phyloP scores from a whole-genome alignment of 1,139 yeast species.

The Saccharomyces hybrid region DNA sequence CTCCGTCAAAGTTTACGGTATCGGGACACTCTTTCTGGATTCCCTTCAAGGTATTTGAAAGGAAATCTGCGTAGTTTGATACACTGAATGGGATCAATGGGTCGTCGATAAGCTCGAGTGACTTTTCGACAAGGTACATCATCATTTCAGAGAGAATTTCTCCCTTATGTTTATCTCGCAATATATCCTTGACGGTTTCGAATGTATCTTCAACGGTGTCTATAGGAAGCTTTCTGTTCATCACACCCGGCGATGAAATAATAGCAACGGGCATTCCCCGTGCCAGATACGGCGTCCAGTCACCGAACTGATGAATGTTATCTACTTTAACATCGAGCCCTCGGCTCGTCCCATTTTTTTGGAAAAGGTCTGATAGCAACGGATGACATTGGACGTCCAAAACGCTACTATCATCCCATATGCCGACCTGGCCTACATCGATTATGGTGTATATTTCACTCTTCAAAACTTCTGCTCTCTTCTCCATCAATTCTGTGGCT shows the following conservation, averaged over 20 bases:
- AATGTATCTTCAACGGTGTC: slow-evolving; percentile 63
- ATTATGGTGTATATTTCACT: slow-evolving; percentile 65
- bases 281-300: slow-evolving; percentile 49
- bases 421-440: slow-evolving; percentile 43
- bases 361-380: slow-evolving; percentile 40
- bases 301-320: slow-evolving; percentile 46
- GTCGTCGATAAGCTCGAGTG: slow-evolving; percentile 55
- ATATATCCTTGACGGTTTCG: slow-evolving; percentile 44
- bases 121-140: slow-evolving; percentile 43
- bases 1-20: slow-evolving; percentile 26
- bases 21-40: slow-evolving; percentile 39
- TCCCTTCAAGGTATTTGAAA: slow-evolving; percentile 43
- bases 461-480: slow-evolving; percentile 44
- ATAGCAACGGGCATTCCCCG: slow-evolving; percentile 61
- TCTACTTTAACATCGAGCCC: slow-evolving; percentile 21
- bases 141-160: slow-evolving; percentile 42
- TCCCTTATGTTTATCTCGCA: slow-evolving; percentile 14
- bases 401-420: slow-evolving; percentile 58
- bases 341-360: slow-evolving; percentile 15
- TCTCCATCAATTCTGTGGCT: slow-evolving; percentile 69
- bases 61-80: slow-evolving; percentile 38
- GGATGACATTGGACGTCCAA: slow-evolving; percentile 64
- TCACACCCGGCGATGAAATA: slow-evolving; percentile 35
- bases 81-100: slow-evolving; percentile 73
- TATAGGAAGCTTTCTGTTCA: slow-evolving; percentile 39